These are phyloP conservation scores for Leucosporidium yakuticum DNA, from an alignment of 768 basidiomycete genomes.

Conservation along the genomic window DNA sequence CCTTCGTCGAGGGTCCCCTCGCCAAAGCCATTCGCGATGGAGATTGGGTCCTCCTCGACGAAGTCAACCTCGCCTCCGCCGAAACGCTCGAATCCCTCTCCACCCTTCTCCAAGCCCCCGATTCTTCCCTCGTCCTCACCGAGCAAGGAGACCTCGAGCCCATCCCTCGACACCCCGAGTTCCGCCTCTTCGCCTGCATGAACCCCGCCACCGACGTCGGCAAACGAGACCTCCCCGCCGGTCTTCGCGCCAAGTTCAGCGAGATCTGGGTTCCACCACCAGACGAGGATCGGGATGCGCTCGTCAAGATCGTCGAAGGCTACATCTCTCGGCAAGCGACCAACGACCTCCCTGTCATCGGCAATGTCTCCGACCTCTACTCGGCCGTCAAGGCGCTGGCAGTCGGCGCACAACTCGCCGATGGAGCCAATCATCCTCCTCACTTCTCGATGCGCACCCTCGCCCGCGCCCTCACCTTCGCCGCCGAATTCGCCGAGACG, in stretches of 20 bases:
- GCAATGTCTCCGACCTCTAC: conserved; percentile 91
- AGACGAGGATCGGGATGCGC: conserved; percentile 82
- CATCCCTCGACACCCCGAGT: conserved; percentile 84
- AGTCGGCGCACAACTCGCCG: conserved; percentile 70
- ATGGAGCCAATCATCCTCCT: conserved; percentile 85
- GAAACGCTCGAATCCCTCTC: conserved; percentile 92
- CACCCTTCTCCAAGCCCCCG: conserved; percentile 74
- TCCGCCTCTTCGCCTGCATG: conserved; percentile 98
- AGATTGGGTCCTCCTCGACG: conserved; percentile 92
- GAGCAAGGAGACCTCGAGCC: conserved; percentile 88
- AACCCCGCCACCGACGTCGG: conserved; percentile 98
- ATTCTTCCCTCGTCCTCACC: conserved; percentile 82
- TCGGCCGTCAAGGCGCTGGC: conserved; percentile 68
- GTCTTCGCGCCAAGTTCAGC: conserved; percentile 84
- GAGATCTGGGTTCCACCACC: conserved; percentile 94
- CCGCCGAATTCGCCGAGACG: conserved; percentile 66
- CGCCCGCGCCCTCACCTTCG: conserved; percentile 80
- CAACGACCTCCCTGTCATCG: conserved; percentile 76
- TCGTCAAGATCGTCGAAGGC: conserved; percentile 75
- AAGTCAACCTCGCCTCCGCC: conserved; percentile 87
- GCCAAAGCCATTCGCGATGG: conserved; percentile 80
- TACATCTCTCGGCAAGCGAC: conserved; percentile 80
- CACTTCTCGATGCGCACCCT: conserved; percentile 98
- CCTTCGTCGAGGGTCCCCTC: conserved; percentile 93
- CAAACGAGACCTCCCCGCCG: conserved; percentile 90